Percentiles rank a stretch among this genome's conserved stretches.
Evolutionary conservation across 495 filamentous ascomycete species (phyloP).

Genomic region (Daldinia concentrica): DNA sequence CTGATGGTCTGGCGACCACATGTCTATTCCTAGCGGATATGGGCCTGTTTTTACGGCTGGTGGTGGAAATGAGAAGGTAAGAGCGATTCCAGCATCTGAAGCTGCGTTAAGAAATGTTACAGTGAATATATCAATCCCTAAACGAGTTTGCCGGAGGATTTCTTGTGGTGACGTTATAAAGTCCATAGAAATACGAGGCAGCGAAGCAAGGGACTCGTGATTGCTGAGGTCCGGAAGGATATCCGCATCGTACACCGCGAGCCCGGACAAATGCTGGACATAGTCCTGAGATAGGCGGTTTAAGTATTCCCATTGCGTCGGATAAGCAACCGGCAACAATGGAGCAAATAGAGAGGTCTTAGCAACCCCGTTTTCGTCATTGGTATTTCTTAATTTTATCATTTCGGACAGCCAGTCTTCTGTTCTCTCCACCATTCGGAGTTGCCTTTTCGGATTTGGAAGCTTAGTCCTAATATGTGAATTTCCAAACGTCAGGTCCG

Average conservation of each 20-base stretch:
- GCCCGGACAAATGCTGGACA: conserved; percentile 67
- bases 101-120: conserved; percentile 74
- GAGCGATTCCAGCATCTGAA: conserved; percentile 87
- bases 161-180: conserved; percentile 74
- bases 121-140: conserved; percentile 83
- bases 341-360: conserved; percentile 75
- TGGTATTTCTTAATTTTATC: conserved; percentile 51
- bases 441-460: conserved; percentile 73
- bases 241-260: conserved; percentile 81
- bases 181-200: conserved; percentile 79
- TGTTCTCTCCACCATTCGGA: conserved; percentile 87
- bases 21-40: conserved; percentile 73
- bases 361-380: conserved; percentile 46
- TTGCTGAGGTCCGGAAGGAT: conserved; percentile 72
- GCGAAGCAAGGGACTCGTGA: conserved; percentile 56
- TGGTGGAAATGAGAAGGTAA: conserved; percentile 80
- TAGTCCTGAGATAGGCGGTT: conserved; percentile 66
- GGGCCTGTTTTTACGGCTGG: background rate
- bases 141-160: conserved; percentile 73
- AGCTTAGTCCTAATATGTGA: conserved; percentile 39
- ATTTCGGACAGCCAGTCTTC: conserved; percentile 75
- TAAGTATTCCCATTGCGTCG: conserved; percentile 79
- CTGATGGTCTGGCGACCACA: conserved; percentile 70
- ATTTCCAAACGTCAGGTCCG: conserved; percentile 69
- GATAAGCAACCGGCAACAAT: conserved; percentile 76